phyloP scores from a whole-genome alignment of 2,329 filamentous ascomycete genomes.

The Pyricularia sp. region DNA sequence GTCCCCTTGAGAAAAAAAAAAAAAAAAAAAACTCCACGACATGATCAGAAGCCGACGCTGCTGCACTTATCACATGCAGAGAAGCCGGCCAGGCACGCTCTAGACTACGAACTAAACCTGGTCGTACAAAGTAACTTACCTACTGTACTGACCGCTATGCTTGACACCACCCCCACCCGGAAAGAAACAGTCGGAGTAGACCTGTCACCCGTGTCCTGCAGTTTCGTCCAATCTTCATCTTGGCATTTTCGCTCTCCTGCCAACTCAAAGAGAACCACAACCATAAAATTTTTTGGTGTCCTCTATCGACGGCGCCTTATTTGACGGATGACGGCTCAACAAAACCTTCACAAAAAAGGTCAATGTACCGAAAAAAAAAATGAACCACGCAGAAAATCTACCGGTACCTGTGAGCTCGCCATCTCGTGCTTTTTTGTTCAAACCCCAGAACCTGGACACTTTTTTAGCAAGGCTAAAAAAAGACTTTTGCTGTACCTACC shows the following conservation, averaged over 20 bases:
- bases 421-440: neutral
- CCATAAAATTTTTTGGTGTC: neutral
- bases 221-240: neutral
- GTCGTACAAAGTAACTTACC: neutral
- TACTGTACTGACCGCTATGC: neutral
- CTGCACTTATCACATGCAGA: neutral
- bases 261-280: neutral
- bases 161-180: neutral
- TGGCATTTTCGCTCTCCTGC: neutral
- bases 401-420: neutral
- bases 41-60: neutral
- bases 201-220: neutral
- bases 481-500: neutral
- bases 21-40: neutral
- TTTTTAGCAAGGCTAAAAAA: neutral
- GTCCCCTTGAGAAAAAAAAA: too few species aligned
- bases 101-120: neutral
- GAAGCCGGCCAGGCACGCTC: neutral
- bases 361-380: neutral
- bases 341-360: neutral
- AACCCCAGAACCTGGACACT: neutral
- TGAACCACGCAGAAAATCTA: too few species aligned
- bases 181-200: neutral
- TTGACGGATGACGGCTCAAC: neutral
- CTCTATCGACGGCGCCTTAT: neutral